A percentile compares a stretch with the other conserved stretches of the same genome.
Conservation (phyloP, 805 yeast genomes). For the Yamadazyma sp. region DNA sequence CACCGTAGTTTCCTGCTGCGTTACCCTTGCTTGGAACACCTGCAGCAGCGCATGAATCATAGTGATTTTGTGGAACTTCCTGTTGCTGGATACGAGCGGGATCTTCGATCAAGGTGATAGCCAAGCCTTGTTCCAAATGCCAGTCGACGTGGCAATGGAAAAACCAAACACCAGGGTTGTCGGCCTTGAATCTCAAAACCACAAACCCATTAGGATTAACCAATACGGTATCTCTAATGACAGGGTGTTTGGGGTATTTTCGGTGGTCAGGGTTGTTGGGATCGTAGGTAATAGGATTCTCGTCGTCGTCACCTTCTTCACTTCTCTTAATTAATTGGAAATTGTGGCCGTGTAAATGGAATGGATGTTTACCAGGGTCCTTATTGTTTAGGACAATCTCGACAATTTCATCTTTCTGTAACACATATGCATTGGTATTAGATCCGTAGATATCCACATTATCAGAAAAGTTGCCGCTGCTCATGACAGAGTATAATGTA, state of each 20-base stretch:
- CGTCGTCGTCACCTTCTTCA: slow-evolving; percentile 53
- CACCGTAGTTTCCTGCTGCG: slow-evolving; percentile 58
- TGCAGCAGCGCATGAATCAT: slow-evolving; percentile 48
- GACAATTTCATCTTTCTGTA: slow-evolving; percentile 64
- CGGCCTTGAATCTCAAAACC: slow-evolving; percentile 83
- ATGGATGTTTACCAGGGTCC: slow-evolving; percentile 94
- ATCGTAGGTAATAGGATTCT: slow-evolving; percentile 50
- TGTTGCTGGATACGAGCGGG: slow-evolving; percentile 62
- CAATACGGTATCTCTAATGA: slow-evolving; percentile 79
- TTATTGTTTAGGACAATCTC: slow-evolving; percentile 82
- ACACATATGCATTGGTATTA: slow-evolving; percentile 72
- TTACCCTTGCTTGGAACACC: slow-evolving; percentile 55
- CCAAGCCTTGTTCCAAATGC: slow-evolving; percentile 96
- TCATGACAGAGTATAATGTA: slow-evolving; percentile 71
- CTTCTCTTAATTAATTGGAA: slow-evolving; percentile 84
- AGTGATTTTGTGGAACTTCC: slow-evolving; percentile 47
- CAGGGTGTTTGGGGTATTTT: slow-evolving; percentile 68
- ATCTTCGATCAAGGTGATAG: slow-evolving; percentile 77
- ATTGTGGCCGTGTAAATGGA: slow-evolving; percentile 93
- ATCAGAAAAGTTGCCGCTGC: slow-evolving; percentile 61
- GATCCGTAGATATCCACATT: slow-evolving; percentile 67
- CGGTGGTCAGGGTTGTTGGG: slow-evolving; percentile 25
- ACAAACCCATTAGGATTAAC: slow-evolving; percentile 83
- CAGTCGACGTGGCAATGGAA: slow-evolving; percentile 99
- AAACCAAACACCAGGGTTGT: slow-evolving; percentile 97